Percentiles rank a stretch among this genome's conserved stretches.
These are phyloP conservation scores for Chlorencoelia australis DNA, from an alignment of 2,329 filamentous ascomycete genomes.

Conservation along the genomic window DNA sequence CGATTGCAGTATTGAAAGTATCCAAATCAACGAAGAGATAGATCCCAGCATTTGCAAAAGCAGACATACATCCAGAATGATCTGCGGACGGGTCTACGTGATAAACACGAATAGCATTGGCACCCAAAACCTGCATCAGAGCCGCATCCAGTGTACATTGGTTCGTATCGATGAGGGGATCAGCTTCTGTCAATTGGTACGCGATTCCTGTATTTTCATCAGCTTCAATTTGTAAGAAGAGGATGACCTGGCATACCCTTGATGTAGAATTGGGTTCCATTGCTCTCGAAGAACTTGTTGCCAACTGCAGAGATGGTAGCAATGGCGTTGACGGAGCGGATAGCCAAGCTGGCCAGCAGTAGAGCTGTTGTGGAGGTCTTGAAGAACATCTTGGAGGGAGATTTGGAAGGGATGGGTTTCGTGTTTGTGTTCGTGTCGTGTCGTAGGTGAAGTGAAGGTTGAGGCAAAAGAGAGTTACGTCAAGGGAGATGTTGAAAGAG, in stretches of 20 bases:
- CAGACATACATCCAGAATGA: slow-evolving; percentile 72
- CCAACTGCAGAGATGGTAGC: slow-evolving; percentile 49
- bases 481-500: too few species aligned
- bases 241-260: slow-evolving; percentile 47
- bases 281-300: slow-evolving; percentile 75
- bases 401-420: too few species aligned
- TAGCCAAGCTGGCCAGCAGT: slow-evolving; percentile 20
- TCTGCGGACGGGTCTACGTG: slow-evolving; percentile 65
- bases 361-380: slow-evolving; percentile 15
- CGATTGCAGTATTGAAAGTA: slow-evolving; percentile 59
- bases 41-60: slow-evolving; percentile 70
- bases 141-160: slow-evolving; percentile 69
- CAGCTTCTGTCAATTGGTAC: slow-evolving; percentile 54
- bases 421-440: too few species aligned
- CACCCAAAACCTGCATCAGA: slow-evolving; percentile 70
- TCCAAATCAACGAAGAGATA: slow-evolving; percentile 80
- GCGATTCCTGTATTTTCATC: slow-evolving; percentile 49
- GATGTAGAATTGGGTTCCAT: slow-evolving; percentile 75
- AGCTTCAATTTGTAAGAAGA: slow-evolving; percentile 6
- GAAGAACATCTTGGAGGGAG: too few species aligned
- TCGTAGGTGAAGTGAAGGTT: too few species aligned
- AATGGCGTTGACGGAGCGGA: slow-evolving; percentile 27
- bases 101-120: slow-evolving; percentile 81
- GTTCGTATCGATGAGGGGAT: slow-evolving; percentile 64
- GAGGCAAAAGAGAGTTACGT: too few species aligned